Evolutionary conservation across 1,284 basidiomycete species (phyloP), one percentile per base, ranked within the genome.

Genomic region (Sanguinoderma infundibulare): DNA sequence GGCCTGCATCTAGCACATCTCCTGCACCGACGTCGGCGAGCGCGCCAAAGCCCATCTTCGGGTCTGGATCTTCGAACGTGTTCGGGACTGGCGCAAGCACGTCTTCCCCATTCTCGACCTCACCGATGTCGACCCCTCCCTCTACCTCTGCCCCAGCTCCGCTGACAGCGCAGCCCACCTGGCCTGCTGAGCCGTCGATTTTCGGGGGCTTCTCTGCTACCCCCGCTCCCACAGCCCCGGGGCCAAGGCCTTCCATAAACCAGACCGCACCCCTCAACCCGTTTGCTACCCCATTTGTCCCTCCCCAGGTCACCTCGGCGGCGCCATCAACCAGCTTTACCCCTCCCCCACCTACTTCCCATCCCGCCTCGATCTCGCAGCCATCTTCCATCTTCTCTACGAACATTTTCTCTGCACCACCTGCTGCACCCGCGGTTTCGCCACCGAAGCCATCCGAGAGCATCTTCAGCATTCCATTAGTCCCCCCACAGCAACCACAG

Each of bases 21-120:
- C 15, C 49, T 36, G n/a, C 49, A 20, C 10, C 49, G n/a, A 8
- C 30, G 30, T 55, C 54, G 8, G 20, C 12, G 17, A 39, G 28
- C 20, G n/a, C 61, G 1, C 50, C 67, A 3, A 61, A 60, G 47
- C 61, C 67, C 7, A 61, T 57, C 2, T 60, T 69, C 32, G 62
- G 62, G 15, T 15, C 30, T 12, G 28, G 58, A 2, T 57, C 62
- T 17, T 39, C 65, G 2, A 62, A 40, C 20, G 26, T 34, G 8
- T 66, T 61, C 17, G 57, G 54, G 4, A n/a, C 49, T 0, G 38
- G 39, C 24, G 24, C 42, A 26, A 46, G 24, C 24, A 28, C 24
- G 7, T 36, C 51, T n/a, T 24, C 51, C n/a, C 22, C 51, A 10
- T 53, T 38, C 51, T 35, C 51, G 5, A 22, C 35, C 5, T 35